Evolutionary conservation across 192 early-diverging fungal genomes (phyloP).

Genomic region (Podila horticola): DNA sequence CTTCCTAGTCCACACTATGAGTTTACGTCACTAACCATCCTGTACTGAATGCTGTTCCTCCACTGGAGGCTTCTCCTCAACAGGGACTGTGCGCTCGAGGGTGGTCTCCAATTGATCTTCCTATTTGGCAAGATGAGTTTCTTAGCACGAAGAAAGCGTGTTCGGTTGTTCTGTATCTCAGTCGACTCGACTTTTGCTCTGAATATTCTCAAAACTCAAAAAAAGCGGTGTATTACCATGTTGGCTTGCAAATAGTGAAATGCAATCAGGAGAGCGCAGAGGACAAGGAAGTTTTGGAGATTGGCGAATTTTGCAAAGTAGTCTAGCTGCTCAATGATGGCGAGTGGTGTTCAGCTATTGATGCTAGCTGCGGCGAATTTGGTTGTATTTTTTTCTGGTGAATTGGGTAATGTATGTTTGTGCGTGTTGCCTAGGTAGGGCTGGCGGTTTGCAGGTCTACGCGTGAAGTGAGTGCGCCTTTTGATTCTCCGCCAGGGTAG

Average conservation of each 20-base stretch:
- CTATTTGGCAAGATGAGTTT: neutral
- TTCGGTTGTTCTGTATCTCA: no score
- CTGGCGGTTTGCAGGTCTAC: no score
- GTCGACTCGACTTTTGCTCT: no score
- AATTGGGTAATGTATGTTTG: no score
- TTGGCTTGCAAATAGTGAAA: slow-evolving; percentile 8
- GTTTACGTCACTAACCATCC: slow-evolving; percentile 6
- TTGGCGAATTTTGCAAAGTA: slow-evolving; percentile 15
- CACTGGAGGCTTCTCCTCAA: slow-evolving; percentile 35
- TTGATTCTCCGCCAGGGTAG: no score
- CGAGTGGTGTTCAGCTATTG: neutral
- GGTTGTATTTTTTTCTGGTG: no score
- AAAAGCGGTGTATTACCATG: slow-evolving; percentile 2
- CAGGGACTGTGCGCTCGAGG: slow-evolving; percentile 7
- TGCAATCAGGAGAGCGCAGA: slow-evolving; percentile 5
- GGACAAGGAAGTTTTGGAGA: slow-evolving; percentile 11
- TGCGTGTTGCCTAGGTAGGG: no score
- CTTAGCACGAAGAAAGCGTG: no score
- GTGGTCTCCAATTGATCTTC: slow-evolving; percentile 38
- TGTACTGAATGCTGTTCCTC: slow-evolving; percentile 19
- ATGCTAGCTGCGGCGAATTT: neutral
- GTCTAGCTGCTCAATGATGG: slow-evolving; percentile 16
- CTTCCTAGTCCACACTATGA: neutral
- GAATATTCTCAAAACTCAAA: no score
- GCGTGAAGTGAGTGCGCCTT: no score